Base-by-base conservation (phyloP, 371 early-diverging fungal species). In the Zychaea mexicana region DNA sequence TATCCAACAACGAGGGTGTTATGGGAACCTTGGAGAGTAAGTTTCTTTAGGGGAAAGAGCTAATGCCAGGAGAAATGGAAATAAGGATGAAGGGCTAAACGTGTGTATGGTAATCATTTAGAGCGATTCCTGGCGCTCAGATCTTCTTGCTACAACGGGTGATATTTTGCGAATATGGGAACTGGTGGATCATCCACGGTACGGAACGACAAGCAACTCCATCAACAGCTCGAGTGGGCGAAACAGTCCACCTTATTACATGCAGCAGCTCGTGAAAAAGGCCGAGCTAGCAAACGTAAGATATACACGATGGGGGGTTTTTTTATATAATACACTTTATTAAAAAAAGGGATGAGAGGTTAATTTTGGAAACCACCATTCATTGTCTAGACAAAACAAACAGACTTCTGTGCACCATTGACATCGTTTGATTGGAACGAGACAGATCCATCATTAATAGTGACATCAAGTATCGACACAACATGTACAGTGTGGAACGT, bases 401-500 rank as follows among this genome's bases (percentile, higher is more conserved):
- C 67, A 27, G 70, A 69, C 55, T 87, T 86, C 59, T 85, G 85
- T 38, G 94, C 96, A 1, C 97, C 96, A 17, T 67, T 96, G 38
- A 96, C 97, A 2, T 90, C 94, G 8, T 92, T 97, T 69, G 98
- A 96, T 81, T 96, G 98, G 96, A 94, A 92, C 76, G 87, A 90
- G 58, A 74, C 84, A 2, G 91, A 95, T 67, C 89, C 92, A 12
- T 78, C 85, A n/a, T 67, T 94, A 49, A 79, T 92, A 54, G 93
- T 96, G 12, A 94, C 98, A 1, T 87, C 91, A 54, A 90, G 91
- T 61, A 91, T 96, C 55, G 97, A 97, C 71, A 97, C 98, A 0
- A 97, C 98, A 17, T 97, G 98, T 74, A 96, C 97, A 0, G 91
- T 96, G 4, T 97, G 98, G 98, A 93, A 96, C 69, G 83, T 96